phyloP scores from a whole-genome alignment of 352 stramenopile species.

The Aphanomyces cochlioides region DNA sequence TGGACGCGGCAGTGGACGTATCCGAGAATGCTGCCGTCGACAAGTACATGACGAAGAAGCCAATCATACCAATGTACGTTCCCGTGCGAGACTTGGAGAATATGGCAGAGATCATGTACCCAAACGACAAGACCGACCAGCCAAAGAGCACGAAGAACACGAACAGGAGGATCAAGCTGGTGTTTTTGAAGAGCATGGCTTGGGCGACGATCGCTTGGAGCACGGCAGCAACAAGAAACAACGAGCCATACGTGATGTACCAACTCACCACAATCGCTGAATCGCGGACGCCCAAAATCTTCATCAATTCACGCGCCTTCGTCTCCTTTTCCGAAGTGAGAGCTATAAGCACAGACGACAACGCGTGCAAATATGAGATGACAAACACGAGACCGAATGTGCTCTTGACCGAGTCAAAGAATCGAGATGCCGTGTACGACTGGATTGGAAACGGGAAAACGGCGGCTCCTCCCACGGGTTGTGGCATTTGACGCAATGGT shows the following conservation, averaged over 20 bases:
- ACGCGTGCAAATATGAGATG: slow-evolving; percentile 86
- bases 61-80: slow-evolving; percentile 70
- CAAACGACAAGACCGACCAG: slow-evolving; percentile 52
- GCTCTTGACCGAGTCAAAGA: slow-evolving; percentile 66
- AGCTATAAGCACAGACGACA: slow-evolving; percentile 67
- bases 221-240: slow-evolving; percentile 64
- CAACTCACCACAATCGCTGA: slow-evolving; percentile 59
- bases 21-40: slow-evolving; percentile 48
- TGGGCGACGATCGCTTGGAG: slow-evolving; percentile 54
- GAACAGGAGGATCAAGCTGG: slow-evolving; percentile 45
- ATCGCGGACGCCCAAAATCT: slow-evolving; percentile 90
- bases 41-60: slow-evolving; percentile 89
- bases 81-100: slow-evolving; percentile 73
- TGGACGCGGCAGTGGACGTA: slow-evolving; percentile 38
- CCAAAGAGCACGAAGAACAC: slow-evolving; percentile 78
- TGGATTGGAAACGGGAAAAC: slow-evolving; percentile 59
- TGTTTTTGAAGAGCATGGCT: slow-evolving; percentile 44
- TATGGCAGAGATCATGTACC: slow-evolving; percentile 71
- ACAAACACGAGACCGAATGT: slow-evolving; percentile 89
- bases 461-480: slow-evolving; percentile 46
- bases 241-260: slow-evolving; percentile 84
- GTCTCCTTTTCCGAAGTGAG: slow-evolving; percentile 81
- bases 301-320: slow-evolving; percentile 88
- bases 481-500: slow-evolving; percentile 54
- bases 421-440: slow-evolving; percentile 51